Evolutionary conservation across 2,329 filamentous ascomycete genomes (phyloP), one percentile per base, ranked within the genome.

Genomic region (Beauveria varroae): DNA sequence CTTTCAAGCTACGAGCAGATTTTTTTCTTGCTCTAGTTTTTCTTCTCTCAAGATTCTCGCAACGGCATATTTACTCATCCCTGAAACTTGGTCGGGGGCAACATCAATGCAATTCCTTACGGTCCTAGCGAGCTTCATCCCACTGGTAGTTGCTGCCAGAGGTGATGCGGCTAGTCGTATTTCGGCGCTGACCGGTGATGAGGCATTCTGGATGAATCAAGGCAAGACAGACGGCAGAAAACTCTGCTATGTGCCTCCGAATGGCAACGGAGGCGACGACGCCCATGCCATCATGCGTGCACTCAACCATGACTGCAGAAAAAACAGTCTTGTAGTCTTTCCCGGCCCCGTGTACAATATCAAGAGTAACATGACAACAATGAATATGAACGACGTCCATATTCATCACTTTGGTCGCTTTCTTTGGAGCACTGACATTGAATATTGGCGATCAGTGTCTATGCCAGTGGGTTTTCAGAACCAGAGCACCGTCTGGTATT

Each of bases 401-500:
- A 81, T 82, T 18, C 76, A 83, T 57, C 79, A 72, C 50, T 67
- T 67, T 46, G 74, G 74, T 7, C 67, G 67, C 49, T 63, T 76
- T 28, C 68, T 74, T 22, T 80, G 78, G 75, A 74, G 73, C 56
- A 71, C 72, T 1, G 73, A 81, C 63, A 77, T 83, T 9, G 63
- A 72, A 7, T 84, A 83, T 69, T 84, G 81, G 81, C 74, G 81
- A 1, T 73, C 73, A 10, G 72, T 80, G 43, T 81, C 79, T 6
- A 74, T 83, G 63, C 74, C 77, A 0, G 73, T 84, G 8, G 79
- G 77, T 5, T 84, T 81, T 66, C 81, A 85, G 67, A 82, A 84
- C 64, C 81, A 83, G 63, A 79, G 76, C 16, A 80, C 79, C 0
- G 81, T 79, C 1, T 84, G 79, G 78, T 70, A 79, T 57, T 76